These are phyloP conservation scores for Chamaenerion angustifolium DNA, from an alignment of 345 rosid genomes.

Conservation along the genomic window DNA sequence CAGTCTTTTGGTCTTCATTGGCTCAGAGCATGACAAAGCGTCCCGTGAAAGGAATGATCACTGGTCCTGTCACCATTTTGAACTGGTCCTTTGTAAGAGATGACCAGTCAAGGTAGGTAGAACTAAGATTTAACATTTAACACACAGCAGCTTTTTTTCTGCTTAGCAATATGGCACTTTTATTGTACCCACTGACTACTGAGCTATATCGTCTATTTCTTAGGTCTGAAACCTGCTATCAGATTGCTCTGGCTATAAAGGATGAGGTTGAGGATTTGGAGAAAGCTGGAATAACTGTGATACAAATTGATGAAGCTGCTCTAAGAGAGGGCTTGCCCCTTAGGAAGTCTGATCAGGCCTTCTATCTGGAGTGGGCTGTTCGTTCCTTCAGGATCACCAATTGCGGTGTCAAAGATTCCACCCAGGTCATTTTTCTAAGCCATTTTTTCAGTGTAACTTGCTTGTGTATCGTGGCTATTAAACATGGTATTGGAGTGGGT, in stretches of 20 bases:
- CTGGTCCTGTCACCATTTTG: conserved; percentile 95
- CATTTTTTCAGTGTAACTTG: not conserved
- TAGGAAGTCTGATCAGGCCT: conserved; percentile 91
- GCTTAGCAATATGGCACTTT: too few species aligned
- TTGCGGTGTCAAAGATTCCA: conserved; percentile 68
- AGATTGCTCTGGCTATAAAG: conserved; percentile 94
- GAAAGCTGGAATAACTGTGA: conserved; percentile 70
- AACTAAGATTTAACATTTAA: too few species aligned
- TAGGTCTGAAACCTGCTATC: conserved; percentile 88
- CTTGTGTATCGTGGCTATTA: too few species aligned
- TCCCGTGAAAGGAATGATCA: conserved; percentile 99
- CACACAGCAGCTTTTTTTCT: too few species aligned
- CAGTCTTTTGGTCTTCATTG: conserved; percentile 87
- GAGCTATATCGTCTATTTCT: conserved; percentile 2
- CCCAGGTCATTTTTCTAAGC: conserved; percentile 44
- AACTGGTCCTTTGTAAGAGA: conserved; percentile 96
- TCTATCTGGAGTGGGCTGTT: conserved; percentile 97
- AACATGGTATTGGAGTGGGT: too few species aligned
- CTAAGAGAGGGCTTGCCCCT: conserved; percentile 94
- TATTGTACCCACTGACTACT: not conserved
- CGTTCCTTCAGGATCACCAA: conserved; percentile 98
- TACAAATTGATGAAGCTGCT: conserved; percentile 95
- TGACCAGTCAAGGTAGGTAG: conserved; percentile 80
- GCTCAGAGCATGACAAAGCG: conserved; percentile 92
- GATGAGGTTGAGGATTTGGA: conserved; percentile 97